Conservation (phyloP, 495 filamentous ascomycete genomes). For the Neurospora sp. region DNA sequence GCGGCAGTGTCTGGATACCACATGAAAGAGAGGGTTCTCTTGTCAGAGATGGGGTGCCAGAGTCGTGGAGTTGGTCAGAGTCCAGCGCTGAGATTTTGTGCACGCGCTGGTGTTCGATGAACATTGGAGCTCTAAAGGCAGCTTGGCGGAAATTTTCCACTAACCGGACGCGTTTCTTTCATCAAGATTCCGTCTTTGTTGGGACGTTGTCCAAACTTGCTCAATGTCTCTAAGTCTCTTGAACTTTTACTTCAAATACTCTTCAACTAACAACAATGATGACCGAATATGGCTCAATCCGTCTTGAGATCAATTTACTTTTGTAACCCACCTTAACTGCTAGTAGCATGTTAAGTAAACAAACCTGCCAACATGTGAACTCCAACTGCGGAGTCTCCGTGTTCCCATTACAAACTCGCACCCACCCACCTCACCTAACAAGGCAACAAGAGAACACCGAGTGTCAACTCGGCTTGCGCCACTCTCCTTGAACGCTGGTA, state of each 20-base stretch:
- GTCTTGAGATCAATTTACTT: background rate
- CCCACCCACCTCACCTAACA: background rate
- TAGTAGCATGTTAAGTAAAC: background rate
- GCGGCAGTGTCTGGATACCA: background rate
- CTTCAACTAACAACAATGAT: background rate
- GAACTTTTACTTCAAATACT: background rate
- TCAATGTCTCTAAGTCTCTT: background rate
- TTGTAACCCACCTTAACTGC: background rate
- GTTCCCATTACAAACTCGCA: background rate
- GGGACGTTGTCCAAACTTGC: background rate
- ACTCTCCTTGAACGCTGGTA: background rate
- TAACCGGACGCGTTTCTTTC: background rate
- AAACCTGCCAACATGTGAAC: background rate
- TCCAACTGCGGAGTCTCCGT: background rate
- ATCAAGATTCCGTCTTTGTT: background rate
- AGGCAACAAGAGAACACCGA: background rate
- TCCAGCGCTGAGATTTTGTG: background rate
- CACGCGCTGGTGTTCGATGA: background rate
- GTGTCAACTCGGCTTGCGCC: background rate
- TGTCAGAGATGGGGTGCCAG: background rate
- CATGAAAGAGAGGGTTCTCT: background rate
- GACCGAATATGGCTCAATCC: background rate
- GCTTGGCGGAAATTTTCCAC: background rate
- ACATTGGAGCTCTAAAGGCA: background rate
- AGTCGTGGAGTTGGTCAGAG: background rate